A percentile compares a stretch with the other conserved stretches of the same genome.
Evolutionary conservation across 2,329 filamentous ascomycete genomes (phyloP).

Genomic region (Exutisphaerella laricina): DNA sequence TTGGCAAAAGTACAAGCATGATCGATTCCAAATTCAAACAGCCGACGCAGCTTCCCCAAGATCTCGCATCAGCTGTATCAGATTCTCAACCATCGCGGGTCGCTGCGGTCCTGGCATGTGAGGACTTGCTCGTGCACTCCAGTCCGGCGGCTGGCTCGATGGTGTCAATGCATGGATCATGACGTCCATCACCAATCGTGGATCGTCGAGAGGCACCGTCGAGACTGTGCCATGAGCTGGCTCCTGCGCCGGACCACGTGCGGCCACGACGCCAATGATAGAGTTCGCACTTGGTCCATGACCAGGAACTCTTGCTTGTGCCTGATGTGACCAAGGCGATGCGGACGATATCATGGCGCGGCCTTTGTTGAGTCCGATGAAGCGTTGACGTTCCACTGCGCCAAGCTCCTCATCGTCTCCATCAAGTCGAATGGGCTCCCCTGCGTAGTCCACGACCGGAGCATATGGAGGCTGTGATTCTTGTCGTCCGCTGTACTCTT

Average conservation of each 20-base stretch:
- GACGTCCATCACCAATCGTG: constrained; percentile 18
- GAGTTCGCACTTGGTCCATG: background rate
- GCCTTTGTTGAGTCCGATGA: constrained; percentile 19
- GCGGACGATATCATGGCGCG: constrained; percentile 17
- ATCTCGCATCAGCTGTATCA: constrained; percentile 20
- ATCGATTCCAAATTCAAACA: constrained; percentile 3
- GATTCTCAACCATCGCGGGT: constrained; percentile 20
- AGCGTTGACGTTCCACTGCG: constrained; percentile 17
- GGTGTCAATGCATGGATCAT: constrained; percentile 19
- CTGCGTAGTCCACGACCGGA: constrained; percentile 15
- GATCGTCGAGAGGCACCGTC: constrained; percentile 14
- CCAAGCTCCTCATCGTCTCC: constrained; percentile 16
- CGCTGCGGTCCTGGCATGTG: constrained; percentile 12
- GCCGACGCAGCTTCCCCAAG: constrained; percentile 18
- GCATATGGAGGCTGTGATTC: constrained; percentile 1
- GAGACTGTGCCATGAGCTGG: constrained; percentile 8
- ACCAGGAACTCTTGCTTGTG: constrained; percentile 1
- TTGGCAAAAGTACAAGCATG: background rate
- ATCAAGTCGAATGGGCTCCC: constrained; percentile 17
- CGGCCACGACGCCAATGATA: constrained; percentile 6
- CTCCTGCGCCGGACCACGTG: constrained; percentile 11
- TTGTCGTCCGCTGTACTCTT: constrained; percentile 1
- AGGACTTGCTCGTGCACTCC: constrained; percentile 1
- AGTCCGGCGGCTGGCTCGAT: constrained; percentile 14
- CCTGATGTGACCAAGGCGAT: constrained; percentile 11